These are phyloP conservation scores for Staphylotrichum tortipilum DNA, from an alignment of 495 filamentous ascomycete species.

Conservation along the genomic window DNA sequence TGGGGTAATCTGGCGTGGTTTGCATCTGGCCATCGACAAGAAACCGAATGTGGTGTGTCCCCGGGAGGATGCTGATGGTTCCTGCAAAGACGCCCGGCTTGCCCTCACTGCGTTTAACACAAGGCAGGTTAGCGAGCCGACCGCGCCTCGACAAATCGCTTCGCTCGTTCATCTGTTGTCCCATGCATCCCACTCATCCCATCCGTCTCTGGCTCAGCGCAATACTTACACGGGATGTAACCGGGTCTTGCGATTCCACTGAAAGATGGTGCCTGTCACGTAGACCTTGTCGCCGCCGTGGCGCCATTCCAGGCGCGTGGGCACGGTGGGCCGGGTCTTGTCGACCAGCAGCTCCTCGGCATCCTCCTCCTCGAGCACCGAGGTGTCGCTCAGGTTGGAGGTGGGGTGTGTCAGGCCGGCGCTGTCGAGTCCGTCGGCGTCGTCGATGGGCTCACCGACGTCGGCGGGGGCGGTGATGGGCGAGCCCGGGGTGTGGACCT, in stretches of 20 bases:
- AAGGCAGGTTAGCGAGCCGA: constrained; percentile 11
- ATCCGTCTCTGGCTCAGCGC: too few relatives aligned
- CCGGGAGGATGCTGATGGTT: constrained; percentile 72
- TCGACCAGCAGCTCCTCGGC: constrained; percentile 65
- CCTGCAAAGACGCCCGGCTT: constrained; percentile 57
- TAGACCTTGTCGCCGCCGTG: constrained; percentile 77
- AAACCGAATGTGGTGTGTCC: constrained; percentile 95
- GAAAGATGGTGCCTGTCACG: constrained; percentile 92
- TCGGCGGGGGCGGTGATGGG: constrained; percentile 67
- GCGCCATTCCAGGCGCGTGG: constrained; percentile 76
- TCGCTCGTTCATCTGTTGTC: too few relatives aligned
- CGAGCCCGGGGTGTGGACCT: constrained; percentile 74
- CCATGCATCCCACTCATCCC: too few relatives aligned
- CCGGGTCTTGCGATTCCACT: constrained; percentile 87
- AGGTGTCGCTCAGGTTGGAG: constrained; percentile 55
- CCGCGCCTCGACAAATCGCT: not conserved
- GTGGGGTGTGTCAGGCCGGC: constrained; percentile 42
- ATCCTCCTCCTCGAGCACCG: constrained; percentile 73
- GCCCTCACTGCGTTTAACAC: constrained; percentile 35
- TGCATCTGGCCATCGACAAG: constrained; percentile 90
- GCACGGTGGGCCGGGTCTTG: constrained; percentile 56
- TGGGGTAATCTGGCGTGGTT: constrained; percentile 76
- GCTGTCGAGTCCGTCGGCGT: constrained; percentile 35
- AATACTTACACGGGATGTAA: constrained; percentile 70
- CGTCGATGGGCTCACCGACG: constrained; percentile 43